Evolutionary conservation across 106 monocot species (phyloP), one percentile per base, ranked within the genome.

Genomic region (Dendrobium nobile): DNA sequence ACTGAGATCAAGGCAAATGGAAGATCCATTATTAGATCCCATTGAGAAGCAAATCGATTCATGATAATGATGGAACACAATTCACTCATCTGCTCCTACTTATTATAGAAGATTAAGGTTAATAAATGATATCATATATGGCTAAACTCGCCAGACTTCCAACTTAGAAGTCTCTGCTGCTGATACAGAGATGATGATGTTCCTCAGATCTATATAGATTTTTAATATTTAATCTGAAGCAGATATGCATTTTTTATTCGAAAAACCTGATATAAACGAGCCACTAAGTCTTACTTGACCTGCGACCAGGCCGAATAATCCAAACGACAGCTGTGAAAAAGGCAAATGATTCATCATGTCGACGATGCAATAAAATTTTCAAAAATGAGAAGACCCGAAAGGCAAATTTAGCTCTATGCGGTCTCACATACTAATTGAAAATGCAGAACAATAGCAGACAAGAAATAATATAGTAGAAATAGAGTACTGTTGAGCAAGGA

Each of bases 1-100:
- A 4, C 56, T 81, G 75, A 81, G 81, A 18, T 75, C 56, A 56
- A 81, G 81, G 40, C 58, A 56, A 56, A 81, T n/a, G 41, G 58
- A 41, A 47, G 78, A 61, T 0, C 22, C 33, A 58, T 78, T 44
- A 41, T 6, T 44, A 6, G 43, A 75, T 9, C 74, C 74, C 74
- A 75, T 75, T 75, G 41, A 19, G 68, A 15, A 72, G 72, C 13
- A 51, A 51, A 51, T 51, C 15, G 51, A 51, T 51, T 16, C 37
- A 37, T 70, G 33, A 11, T n/a, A 70, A 70, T 70, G 13, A 11
- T 13, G 33, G 24, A n/a, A 70, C 13, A 31, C 31, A 70, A 70
- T n/a, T 13, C 33, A 10, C 28, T 67, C 33, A 51, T 33, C 31
- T 9, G 9, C 64, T 24, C 64, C 9, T 6, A 8, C 22, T 64